These are phyloP conservation scores for Asterionellopsis glacialis DNA, from an alignment of 108 stramenopile species.

Conservation along the genomic window DNA sequence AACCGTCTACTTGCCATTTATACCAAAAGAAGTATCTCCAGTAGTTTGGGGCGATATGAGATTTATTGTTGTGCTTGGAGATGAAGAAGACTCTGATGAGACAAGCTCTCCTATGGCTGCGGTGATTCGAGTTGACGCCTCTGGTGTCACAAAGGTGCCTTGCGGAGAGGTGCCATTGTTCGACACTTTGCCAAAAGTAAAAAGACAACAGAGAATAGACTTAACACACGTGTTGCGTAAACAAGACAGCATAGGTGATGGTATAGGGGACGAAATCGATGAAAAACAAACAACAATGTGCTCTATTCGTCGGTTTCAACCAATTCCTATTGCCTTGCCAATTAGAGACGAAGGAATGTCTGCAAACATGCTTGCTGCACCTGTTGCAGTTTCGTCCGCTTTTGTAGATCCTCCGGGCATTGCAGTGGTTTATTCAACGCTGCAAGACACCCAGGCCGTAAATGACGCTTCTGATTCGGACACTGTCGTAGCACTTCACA, in stretches of 20 bases:
- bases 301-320: slow-evolving; percentile 1
- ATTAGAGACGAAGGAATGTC: background rate
- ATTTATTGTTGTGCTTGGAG: slow-evolving; percentile 52
- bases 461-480: background rate
- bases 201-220: slow-evolving; percentile 1
- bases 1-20: slow-evolving; percentile 75
- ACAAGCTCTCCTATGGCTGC: slow-evolving; percentile 8
- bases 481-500: background rate
- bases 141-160: slow-evolving; percentile 16
- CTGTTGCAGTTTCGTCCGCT: slow-evolving; percentile 1
- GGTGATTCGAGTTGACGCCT: slow-evolving; percentile 28
- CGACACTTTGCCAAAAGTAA: background rate
- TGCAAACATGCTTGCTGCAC: background rate
- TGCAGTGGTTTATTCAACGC: background rate
- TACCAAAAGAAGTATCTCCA: slow-evolving; percentile 43
- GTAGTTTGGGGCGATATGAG: slow-evolving; percentile 51
- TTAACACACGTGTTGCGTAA: background rate
- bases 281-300: background rate
- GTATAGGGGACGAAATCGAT: background rate
- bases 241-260: background rate
- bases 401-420: background rate
- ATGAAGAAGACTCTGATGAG: slow-evolving; percentile 7
- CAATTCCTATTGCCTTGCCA: slow-evolving; percentile 1
- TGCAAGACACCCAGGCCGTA: background rate
- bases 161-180: slow-evolving; percentile 15